A percentile compares a stretch with the other conserved stretches of the same genome.
These are phyloP conservation scores for Rhexocercosporidium sp. DNA, from an alignment of 2,329 filamentous ascomycete species.

Conservation along the genomic window DNA sequence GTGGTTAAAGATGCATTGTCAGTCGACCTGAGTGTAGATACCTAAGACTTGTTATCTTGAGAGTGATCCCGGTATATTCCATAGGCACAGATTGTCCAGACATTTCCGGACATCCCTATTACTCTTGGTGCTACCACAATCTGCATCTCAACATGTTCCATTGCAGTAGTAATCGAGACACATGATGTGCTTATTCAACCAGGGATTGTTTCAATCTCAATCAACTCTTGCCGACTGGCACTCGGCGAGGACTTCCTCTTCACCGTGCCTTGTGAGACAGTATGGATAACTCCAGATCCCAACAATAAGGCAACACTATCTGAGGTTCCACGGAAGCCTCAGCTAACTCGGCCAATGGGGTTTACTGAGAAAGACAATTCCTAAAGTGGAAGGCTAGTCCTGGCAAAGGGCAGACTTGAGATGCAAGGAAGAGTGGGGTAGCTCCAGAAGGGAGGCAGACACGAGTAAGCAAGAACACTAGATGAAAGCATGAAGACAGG, in stretches of 20 bases:
- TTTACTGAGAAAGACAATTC: not conserved
- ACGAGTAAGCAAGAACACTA: not conserved
- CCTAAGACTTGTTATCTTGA: not conserved
- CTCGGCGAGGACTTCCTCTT: not conserved
- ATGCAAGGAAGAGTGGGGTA: conserved; percentile 13
- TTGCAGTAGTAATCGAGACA: not conserved
- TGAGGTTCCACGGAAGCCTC: not conserved
- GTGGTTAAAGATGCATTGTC: not conserved
- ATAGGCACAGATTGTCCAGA: not conserved
- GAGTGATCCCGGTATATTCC: not conserved
- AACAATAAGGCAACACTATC: not conserved
- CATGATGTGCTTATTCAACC: not conserved
- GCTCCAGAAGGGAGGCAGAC: conserved; percentile 2
- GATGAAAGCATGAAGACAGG: not conserved
- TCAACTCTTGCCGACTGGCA: not conserved
- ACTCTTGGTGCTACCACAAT: not conserved
- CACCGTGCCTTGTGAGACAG: not conserved
- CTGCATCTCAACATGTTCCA: not conserved
- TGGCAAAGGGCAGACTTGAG: not conserved
- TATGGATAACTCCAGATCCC: not conserved
- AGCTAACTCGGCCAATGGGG: not conserved
- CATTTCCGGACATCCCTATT: not conserved
- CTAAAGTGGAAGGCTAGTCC: not conserved
- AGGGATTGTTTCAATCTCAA: not conserved
- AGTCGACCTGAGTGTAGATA: not conserved